phyloP scores from a whole-genome alignment of 192 early-diverging fungal species.

The Geranomyces variabilis region DNA sequence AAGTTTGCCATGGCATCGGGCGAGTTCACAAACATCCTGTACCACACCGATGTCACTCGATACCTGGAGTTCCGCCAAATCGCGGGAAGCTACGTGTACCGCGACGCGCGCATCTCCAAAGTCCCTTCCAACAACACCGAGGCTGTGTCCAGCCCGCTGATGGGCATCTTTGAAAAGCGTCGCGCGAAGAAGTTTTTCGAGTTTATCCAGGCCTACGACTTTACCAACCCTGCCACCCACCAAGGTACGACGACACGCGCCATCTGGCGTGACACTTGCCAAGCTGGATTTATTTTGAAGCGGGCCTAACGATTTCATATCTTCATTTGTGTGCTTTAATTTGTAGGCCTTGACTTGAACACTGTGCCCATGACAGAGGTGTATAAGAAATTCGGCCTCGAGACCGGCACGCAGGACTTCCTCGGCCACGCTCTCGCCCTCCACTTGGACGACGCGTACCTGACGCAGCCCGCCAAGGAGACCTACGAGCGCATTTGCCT shows the following conservation, averaged over 20 bases:
- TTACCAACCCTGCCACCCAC: constrained; percentile 81
- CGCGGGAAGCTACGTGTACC: constrained; percentile 88
- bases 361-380: constrained; percentile 77
- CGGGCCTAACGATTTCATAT: no score
- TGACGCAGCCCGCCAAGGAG: constrained; percentile 70
- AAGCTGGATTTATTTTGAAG: no score
- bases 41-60: constrained; percentile 96
- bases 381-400: constrained; percentile 90
- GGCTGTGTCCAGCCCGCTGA: constrained; percentile 80
- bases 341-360: constrained; percentile 74
- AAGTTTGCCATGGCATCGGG: constrained; percentile 99
- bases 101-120: constrained; percentile 89
- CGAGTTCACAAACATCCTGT: constrained; percentile 94
- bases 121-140: constrained; percentile 91
- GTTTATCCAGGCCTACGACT: constrained; percentile 89
- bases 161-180: constrained; percentile 95
- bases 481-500: constrained; percentile 90
- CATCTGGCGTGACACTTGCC: no score
- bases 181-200: constrained; percentile 93
- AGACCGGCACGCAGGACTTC: constrained; percentile 94
- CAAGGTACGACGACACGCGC: constrained; percentile 49
- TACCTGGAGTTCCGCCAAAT: constrained; percentile 98
- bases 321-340: not conserved
- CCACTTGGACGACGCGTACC: constrained; percentile 85
- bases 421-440: constrained; percentile 97